A percentile compares a stretch with the other conserved stretches of the same genome.
Conservation (phyloP, 306 rosid genomes). For the Nissolia schottii region DNA sequence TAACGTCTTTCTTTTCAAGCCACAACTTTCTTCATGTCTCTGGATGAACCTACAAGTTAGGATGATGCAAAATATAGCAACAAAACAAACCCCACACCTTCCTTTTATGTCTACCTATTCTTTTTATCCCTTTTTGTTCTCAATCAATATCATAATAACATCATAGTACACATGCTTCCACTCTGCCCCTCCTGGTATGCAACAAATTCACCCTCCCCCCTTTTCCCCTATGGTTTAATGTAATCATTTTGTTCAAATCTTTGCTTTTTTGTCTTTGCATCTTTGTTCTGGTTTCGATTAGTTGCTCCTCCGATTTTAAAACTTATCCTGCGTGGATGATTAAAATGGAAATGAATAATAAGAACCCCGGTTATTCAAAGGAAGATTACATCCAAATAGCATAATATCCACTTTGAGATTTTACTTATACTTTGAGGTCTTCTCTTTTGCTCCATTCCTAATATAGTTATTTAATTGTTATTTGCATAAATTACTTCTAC, state of each 20-base stretch:
- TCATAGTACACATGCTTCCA: neutral
- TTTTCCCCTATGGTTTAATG: neutral
- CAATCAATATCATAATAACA: neutral
- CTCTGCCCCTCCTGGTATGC: slow-evolving; percentile 21
- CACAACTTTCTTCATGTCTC: slow-evolving; percentile 16
- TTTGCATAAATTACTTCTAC: neutral
- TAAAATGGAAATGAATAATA: neutral
- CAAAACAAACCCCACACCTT: slow-evolving; percentile 13
- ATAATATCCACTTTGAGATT: neutral
- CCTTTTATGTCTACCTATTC: slow-evolving; percentile 10
- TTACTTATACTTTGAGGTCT: slow-evolving; percentile 1
- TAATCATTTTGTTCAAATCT: neutral
- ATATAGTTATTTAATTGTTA: no score
- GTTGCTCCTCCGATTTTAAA: neutral
- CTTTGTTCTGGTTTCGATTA: neutral
- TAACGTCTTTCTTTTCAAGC: neutral
- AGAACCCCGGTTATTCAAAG: neutral
- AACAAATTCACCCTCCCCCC: neutral
- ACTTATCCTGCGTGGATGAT: neutral
- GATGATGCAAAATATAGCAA: slow-evolving; percentile 8
- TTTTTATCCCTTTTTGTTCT: neutral
- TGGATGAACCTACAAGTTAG: slow-evolving; percentile 38
- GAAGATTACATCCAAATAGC: slow-evolving; percentile 10
- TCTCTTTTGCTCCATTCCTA: neutral
- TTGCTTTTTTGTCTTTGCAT: neutral